Evolutionary conservation across 2,329 filamentous ascomycete genomes (phyloP).

Genomic region (Lachnellula cervina): DNA sequence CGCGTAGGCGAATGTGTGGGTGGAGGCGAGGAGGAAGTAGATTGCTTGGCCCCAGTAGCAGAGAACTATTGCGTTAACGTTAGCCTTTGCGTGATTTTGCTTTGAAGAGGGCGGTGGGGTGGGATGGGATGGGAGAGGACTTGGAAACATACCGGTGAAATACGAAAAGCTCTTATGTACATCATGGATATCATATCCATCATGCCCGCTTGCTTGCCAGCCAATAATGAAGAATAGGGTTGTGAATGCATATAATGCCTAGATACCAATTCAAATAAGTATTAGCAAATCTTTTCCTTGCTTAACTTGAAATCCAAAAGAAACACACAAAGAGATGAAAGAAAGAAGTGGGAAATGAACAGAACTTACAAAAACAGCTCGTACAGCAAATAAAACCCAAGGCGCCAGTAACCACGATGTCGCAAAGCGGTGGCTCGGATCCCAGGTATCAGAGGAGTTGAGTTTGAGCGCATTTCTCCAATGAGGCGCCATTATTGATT

Average conservation of each 20-base stretch:
- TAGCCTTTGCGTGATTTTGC: too few relatives aligned
- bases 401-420: slow-evolving; percentile 79
- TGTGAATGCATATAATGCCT: slow-evolving; percentile 64
- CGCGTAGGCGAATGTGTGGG: slow-evolving; percentile 69
- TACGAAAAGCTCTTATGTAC: slow-evolving; percentile 64
- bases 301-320: neutral
- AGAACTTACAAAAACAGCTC: slow-evolving; percentile 48
- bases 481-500: neutral
- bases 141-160: slow-evolving; percentile 59
- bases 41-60: slow-evolving; percentile 80
- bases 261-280: slow-evolving; percentile 20
- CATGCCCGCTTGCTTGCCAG: slow-evolving; percentile 53
- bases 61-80: slow-evolving; percentile 16
- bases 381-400: slow-evolving; percentile 52
- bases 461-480: slow-evolving; percentile 15
- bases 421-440: slow-evolving; percentile 58
- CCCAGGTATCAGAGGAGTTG: slow-evolving; percentile 24
- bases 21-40: slow-evolving; percentile 64
- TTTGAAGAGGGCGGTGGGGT: neutral
- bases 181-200: slow-evolving; percentile 16
- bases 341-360: neutral
- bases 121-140: too few relatives aligned
- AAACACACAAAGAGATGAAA: neutral
- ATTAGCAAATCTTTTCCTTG: neutral
- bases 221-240: slow-evolving; percentile 66